Base-by-base conservation (phyloP, 129 eudicot genomes). In the Ambrosia artemisiifolia region DNA sequence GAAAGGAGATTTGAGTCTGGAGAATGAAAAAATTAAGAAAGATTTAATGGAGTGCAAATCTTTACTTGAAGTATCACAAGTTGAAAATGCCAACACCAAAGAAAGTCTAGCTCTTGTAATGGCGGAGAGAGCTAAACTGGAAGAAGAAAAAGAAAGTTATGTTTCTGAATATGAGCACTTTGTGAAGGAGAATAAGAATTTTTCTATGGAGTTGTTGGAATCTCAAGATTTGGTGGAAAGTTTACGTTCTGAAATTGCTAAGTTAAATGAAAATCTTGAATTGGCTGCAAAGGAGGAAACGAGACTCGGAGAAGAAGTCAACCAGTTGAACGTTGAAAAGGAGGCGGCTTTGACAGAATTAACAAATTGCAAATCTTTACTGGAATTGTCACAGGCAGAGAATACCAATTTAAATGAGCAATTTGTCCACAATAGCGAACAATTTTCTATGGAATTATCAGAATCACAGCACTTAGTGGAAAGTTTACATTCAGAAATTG, bases 41-140 rank as follows among this genome's bases (percentile, higher is more conserved):
- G 92, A 86, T 33, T 75, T 84, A 73, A 55, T 72, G 38, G 83
- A 86, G 74, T 81, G 81, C 65, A 81, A 83, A 65, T 80, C 79
- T 73, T 72, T 70, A 35, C 53, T 86, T 16, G 86, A 77, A 40
- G 77, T 63, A 51, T 34, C 78, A 48, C 87, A 81, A 74, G 80
- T 8, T 71, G 89, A 89, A 40, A 75, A 74, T 74, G 67, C 60
- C 57, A 77, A 68, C 42, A 16, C 71, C 63, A 79, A 61, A 56
- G 79, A 71, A 65, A 85, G 67, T 57, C 70, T 89, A 65, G 85
- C 79, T 65, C 67, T 34, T 32, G 48, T 72, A 34, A 72, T 57
- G 53, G 85, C 72, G 64, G 91, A 79, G 77, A 81, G 74, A 69
- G 56, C 50, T 54, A 85, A 73, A 72, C 74, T 85, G 24, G 83